Percentiles rank a stretch among this genome's conserved stretches.
phyloP scores from a whole-genome alignment of 306 rosid genomes.

The Vachellia collinsii region DNA sequence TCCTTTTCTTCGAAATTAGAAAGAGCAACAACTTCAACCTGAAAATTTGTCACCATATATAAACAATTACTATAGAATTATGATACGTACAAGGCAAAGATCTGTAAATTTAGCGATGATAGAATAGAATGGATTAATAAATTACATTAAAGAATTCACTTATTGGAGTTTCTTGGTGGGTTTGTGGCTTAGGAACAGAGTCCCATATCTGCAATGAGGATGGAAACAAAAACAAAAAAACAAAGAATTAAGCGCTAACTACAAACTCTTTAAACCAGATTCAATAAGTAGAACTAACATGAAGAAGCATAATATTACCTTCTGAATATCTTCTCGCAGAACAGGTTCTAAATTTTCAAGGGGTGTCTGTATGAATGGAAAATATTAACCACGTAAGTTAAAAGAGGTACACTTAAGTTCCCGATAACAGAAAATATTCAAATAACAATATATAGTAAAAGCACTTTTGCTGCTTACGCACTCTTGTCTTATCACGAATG shows the following conservation, averaged over 20 bases:
- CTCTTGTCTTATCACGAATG: conserved; percentile 98
- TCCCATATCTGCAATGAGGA: conserved; percentile 85
- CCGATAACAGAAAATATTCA: not conserved
- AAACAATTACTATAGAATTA: conserved; percentile 33
- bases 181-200: conserved; percentile 93
- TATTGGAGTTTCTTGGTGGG: conserved; percentile 86
- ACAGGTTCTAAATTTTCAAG: conserved; percentile 98
- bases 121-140: conserved; percentile 32
- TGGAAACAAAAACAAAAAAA: not conserved
- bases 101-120: conserved; percentile 26
- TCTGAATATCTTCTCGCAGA: conserved; percentile 95
- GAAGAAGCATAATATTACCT: conserved; percentile 51
- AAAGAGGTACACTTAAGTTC: conserved; percentile 27
- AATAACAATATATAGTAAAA: not conserved
- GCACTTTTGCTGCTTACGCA: conserved; percentile 42
- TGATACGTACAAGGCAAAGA: conserved; percentile 25
- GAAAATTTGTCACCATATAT: conserved; percentile 47
- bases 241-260: conserved; percentile 28
- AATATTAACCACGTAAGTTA: conserved; percentile 33
- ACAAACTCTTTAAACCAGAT: conserved; percentile 10
- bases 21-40: conserved; percentile 98
- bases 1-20: conserved; percentile 99
- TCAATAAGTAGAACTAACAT: conserved; percentile 18
- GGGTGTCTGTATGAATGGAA: conserved; percentile 74
- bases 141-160: conserved; percentile 93